A percentile compares a stretch with the other conserved stretches of the same genome.
phyloP scores from a whole-genome alignment of 345 rosid genomes.

The Barbarea vulgaris region DNA sequence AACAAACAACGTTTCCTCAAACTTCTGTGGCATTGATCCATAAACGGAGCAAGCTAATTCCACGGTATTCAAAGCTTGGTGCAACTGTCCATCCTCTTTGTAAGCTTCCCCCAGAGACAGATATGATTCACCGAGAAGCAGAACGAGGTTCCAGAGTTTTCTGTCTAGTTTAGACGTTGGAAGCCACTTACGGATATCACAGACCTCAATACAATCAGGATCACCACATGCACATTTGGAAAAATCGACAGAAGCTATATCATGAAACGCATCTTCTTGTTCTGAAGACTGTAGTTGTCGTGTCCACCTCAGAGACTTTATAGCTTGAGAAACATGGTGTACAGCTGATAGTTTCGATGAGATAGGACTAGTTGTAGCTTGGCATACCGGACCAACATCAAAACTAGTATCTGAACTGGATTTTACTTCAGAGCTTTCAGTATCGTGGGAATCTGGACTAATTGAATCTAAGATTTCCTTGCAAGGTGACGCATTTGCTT shows the following conservation, averaged over 20 bases:
- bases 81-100: constrained; percentile 80
- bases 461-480: constrained; percentile 37
- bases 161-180: constrained; percentile 84
- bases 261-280: constrained; percentile 41
- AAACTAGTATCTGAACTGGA: constrained; percentile 41
- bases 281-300: constrained; percentile 72
- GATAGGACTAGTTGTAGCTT: constrained; percentile 56
- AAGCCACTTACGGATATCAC: constrained; percentile 94
- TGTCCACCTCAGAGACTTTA: constrained; percentile 91
- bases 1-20: constrained; percentile 64
- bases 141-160: constrained; percentile 93
- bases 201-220: constrained; percentile 94
- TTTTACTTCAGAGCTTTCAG: constrained; percentile 33
- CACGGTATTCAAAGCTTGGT: constrained; percentile 76
- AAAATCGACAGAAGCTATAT: constrained; percentile 45
- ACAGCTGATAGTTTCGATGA: constrained; percentile 85
- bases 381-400: constrained; percentile 45
- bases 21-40: constrained; percentile 93
- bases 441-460: constrained; percentile 33
- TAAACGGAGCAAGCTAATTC: constrained; percentile 81
- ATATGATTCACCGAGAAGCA: constrained; percentile 94
- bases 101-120: constrained; percentile 85
- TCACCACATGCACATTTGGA: constrained; percentile 94
- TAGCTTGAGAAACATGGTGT: constrained; percentile 96
- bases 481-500: constrained; percentile 39